A percentile compares a stretch with the other conserved stretches of the same genome.
phyloP scores from a whole-genome alignment of 495 filamentous ascomycete genomes.

The Copromyces sp. region DNA sequence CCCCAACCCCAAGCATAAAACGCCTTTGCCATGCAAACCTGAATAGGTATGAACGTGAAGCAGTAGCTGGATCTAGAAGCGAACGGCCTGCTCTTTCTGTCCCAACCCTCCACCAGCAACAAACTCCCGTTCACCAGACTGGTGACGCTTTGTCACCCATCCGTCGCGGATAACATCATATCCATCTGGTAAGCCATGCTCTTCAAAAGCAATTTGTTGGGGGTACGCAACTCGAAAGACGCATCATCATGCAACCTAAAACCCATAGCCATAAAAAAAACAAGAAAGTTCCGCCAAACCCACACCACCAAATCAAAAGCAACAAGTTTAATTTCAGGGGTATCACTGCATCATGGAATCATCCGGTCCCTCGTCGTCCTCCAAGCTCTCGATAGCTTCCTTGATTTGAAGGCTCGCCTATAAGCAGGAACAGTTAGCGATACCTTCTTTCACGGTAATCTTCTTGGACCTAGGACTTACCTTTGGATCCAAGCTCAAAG shows the following conservation, averaged over 20 bases:
- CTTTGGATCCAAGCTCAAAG: slow-evolving; percentile 93
- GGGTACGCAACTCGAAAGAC: background rate
- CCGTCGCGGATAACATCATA: background rate
- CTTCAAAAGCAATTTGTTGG: background rate
- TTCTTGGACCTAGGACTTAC: slow-evolving; percentile 34
- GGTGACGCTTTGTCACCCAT: background rate
- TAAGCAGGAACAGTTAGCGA: slow-evolving; percentile 14
- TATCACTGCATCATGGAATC: slow-evolving; percentile 45
- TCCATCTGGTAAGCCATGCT: background rate
- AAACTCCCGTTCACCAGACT: background rate
- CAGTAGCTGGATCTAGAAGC: background rate
- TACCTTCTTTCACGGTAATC: background rate
- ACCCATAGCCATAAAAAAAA: background rate
- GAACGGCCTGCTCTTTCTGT: background rate
- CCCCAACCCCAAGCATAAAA: slow-evolving; percentile 4
- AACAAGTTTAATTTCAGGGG: slow-evolving; percentile 15
- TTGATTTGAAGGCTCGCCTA: slow-evolving; percentile 88
- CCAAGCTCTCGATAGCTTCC: slow-evolving; percentile 79
- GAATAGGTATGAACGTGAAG: slow-evolving; percentile 5
- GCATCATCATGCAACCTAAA: background rate
- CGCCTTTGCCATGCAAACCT: slow-evolving; percentile 22
- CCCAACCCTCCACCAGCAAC: background rate
- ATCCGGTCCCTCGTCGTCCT: slow-evolving; percentile 74
- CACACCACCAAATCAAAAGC: background rate
- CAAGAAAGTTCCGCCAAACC: background rate